Conservation (phyloP, 345 rosid genomes). For the Salix dunnii region DNA sequence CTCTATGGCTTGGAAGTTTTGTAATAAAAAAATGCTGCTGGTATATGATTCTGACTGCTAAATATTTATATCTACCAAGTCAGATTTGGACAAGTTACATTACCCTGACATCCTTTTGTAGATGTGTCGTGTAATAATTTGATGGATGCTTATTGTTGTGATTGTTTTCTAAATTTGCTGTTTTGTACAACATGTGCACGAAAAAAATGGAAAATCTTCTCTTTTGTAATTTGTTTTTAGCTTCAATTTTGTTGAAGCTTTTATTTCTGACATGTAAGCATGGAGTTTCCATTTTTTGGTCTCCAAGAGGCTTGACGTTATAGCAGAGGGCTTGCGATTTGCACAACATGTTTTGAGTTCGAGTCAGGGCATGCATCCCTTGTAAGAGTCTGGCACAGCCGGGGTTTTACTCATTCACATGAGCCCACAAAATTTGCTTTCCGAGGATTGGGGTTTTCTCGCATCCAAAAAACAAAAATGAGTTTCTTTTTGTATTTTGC, state of each 20-base stretch:
- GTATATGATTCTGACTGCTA: neutral
- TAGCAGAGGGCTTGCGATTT: no score
- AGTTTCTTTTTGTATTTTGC: neutral
- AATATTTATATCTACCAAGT: neutral
- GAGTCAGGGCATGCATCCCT: no score
- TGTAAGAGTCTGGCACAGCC: no score
- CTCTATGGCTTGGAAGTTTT: neutral
- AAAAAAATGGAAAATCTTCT: neutral
- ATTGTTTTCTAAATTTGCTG: slow-evolving; percentile 1
- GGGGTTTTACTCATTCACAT: no score
- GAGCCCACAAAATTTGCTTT: no score
- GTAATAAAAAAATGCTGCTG: neutral
- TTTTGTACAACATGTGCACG: neutral
- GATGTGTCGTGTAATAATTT: neutral
- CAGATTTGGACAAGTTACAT: neutral
- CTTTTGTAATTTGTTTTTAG: neutral
- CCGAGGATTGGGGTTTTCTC: no score
- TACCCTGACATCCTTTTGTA: neutral
- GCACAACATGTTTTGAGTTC: no score
- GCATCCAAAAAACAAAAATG: neutral
- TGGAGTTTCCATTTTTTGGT: neutral
- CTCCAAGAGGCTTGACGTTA: no score
- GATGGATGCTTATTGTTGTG: slow-evolving; percentile 13
- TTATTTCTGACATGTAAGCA: neutral
- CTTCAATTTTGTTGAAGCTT: neutral